Evolutionary conservation across 108 stramenopile species (phyloP), one percentile per base, ranked within the genome.

Genomic region (Discostella stelligeroides): DNA sequence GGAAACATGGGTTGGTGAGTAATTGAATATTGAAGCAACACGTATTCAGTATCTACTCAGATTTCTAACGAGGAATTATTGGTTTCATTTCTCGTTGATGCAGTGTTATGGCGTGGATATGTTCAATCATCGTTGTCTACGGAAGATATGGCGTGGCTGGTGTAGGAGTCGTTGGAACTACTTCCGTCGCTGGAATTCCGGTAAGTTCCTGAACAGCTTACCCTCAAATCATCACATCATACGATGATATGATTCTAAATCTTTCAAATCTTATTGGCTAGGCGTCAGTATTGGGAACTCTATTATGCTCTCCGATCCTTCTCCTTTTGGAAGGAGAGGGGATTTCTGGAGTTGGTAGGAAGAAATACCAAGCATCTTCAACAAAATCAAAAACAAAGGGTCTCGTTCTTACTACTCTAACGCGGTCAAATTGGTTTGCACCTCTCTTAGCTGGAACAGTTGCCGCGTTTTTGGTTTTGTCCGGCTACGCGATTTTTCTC

Each of bases 101-200:
- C 3, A 34, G 84, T 48, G 59, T 87, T 13, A 59, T 85, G 10
- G 68, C 87, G 17, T 92, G 85, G 73, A 49, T 74, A 0, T 82
- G 77, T 45, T 75, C 85, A 28, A 78, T 86, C 14, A 60, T 70
- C 5, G 68, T 85, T 42, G 46, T 90, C 0, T 90, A 84, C 58
- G 88, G 91, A 15, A 66, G 85, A 64, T 87, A 79, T 69, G 88
- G 91, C 12, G 81, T 90, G 23, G 79, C 86, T 39, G 85, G 88
- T 17, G 61, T 92, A 57, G 91, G 87, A 66, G 81, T 80, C 28
- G 84, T 84, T 51, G 84, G 81, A 2, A 71, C 86, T 4, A 80
- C 79, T 20, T 71, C 78, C 9, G 37, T 89, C 9, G 68, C 85
- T 21, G 88, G 91, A 17, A 70, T 88, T 41, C 88, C 88, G 21